Evolutionary conservation across 2,329 filamentous ascomycete genomes (phyloP).

Genomic region (Tolypocladium ovalisporum): DNA sequence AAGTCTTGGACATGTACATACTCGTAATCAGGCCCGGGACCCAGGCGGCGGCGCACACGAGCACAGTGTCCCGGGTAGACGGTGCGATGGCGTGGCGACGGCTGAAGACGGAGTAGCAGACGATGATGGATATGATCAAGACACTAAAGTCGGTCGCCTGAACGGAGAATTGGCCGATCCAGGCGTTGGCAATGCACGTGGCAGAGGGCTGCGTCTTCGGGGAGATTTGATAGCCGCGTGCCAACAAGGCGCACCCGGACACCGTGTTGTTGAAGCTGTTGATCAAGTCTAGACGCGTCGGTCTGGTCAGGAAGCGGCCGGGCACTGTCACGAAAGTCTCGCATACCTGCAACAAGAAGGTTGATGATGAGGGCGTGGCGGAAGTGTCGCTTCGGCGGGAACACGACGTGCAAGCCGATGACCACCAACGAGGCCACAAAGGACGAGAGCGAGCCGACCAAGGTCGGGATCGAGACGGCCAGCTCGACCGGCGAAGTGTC

Average conservation of each 20-base stretch:
- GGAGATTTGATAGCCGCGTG: slow-evolving; percentile 12
- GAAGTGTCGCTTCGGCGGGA: slow-evolving; percentile 6
- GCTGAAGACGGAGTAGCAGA: slow-evolving; percentile 26
- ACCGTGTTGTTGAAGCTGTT: slow-evolving; percentile 31
- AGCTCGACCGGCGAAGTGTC: not conserved
- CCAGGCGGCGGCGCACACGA: slow-evolving; percentile 28
- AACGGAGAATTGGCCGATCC: slow-evolving; percentile 32
- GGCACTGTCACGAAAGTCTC: not conserved
- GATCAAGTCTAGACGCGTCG: slow-evolving; percentile 21
- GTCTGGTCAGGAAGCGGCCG: not conserved
- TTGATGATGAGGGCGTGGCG: slow-evolving; percentile 8
- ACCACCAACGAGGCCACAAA: slow-evolving; percentile 1
- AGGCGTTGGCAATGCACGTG: slow-evolving; percentile 29
- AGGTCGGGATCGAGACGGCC: slow-evolving; percentile 1
- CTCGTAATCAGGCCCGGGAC: slow-evolving; percentile 26
- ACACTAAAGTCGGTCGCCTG: slow-evolving; percentile 32
- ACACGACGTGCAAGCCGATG: slow-evolving; percentile 1
- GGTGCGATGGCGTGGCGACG: slow-evolving; percentile 20
- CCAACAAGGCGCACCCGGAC: slow-evolving; percentile 25
- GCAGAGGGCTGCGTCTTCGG: slow-evolving; percentile 9
- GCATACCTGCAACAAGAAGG: slow-evolving; percentile 6
- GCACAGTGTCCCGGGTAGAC: slow-evolving; percentile 14
- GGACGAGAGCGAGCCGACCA: slow-evolving; percentile 5
- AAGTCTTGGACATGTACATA: not conserved
- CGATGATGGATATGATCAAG: slow-evolving; percentile 31